A percentile compares a stretch with the other conserved stretches of the same genome.
phyloP scores from a whole-genome alignment of 306 rosid species.

The Prunus campanulata region DNA sequence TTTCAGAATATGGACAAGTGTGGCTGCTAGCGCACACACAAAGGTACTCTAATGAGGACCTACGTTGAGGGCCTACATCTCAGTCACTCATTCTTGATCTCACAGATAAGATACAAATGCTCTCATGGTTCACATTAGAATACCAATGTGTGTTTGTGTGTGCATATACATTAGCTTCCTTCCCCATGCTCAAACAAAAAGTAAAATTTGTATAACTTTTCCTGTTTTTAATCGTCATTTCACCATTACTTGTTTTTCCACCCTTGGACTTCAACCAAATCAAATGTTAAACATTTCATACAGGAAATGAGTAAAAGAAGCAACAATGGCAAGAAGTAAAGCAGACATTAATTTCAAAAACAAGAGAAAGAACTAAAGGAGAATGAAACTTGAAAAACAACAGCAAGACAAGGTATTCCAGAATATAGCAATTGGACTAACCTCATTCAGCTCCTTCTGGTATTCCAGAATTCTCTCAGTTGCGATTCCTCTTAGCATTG shows the following conservation, averaged over 20 bases:
- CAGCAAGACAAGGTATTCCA: not conserved
- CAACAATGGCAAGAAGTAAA: not conserved
- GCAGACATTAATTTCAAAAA: not conserved
- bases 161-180: not conserved
- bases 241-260: not conserved
- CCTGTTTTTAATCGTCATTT: not conserved
- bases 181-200: not conserved
- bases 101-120: not conserved
- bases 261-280: not conserved
- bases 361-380: not conserved
- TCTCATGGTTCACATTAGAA: not conserved
- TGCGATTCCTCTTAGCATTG: conserved; percentile 54
- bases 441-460: conserved; percentile 82
- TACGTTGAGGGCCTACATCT: not conserved
- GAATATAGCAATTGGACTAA: conserved; percentile 30
- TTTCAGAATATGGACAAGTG: not conserved
- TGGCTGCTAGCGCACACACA: not conserved
- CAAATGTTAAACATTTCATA: not conserved
- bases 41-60: not conserved
- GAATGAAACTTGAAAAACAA: not conserved
- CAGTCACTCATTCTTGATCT: not conserved
- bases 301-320: not conserved
- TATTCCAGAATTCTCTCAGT: conserved; percentile 61
- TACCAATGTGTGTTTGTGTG: not conserved
- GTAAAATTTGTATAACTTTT: not conserved